Conservation (phyloP, 1,284 basidiomycete species). For the Microbotryum lychnidis-dioicae region DNA sequence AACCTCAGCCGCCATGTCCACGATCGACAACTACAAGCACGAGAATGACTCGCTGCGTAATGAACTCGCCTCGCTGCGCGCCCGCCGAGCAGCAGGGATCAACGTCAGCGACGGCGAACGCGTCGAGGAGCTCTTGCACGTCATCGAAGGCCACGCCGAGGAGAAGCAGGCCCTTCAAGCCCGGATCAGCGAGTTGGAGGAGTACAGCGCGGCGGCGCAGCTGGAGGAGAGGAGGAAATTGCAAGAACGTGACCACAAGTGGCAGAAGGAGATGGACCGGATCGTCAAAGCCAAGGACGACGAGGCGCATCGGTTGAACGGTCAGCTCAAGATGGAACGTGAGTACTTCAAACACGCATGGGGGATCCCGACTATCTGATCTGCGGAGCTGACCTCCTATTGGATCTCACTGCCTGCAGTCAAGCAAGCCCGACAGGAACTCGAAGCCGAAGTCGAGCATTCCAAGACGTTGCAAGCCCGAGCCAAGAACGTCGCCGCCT, state of each 20-base stretch:
- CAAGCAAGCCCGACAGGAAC: slow-evolving; percentile 8
- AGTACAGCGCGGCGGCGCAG: slow-evolving; percentile 1
- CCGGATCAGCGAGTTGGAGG: slow-evolving; percentile 16
- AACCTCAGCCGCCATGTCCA: slow-evolving; percentile 6
- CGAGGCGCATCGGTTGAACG: slow-evolving; percentile 3
- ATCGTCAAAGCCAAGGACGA: slow-evolving; percentile 7
- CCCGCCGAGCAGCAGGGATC: neutral
- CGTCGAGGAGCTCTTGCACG: slow-evolving; percentile 2
- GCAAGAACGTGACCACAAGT: slow-evolving; percentile 5
- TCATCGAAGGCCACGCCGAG: slow-evolving; percentile 7
- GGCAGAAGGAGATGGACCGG: slow-evolving; percentile 3
- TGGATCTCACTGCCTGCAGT: neutral
- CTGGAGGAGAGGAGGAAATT: neutral
- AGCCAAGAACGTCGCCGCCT: slow-evolving; percentile 7
- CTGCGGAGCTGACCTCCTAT: neutral
- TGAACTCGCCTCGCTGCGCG: slow-evolving; percentile 15
- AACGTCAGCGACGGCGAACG: neutral
- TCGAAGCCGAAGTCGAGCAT: slow-evolving; percentile 19
- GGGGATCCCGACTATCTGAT: neutral
- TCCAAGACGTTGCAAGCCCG: slow-evolving; percentile 26
- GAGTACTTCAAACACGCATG: neutral
- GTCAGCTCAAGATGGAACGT: slow-evolving; percentile 12
- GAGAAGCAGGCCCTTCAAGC: slow-evolving; percentile 4
- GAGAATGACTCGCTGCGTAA: slow-evolving; percentile 15
- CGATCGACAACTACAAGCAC: slow-evolving; percentile 24